A percentile compares a stretch with the other conserved stretches of the same genome.
These are phyloP conservation scores for Lolium perenne DNA, from an alignment of 176 grass and related monocot species.

Conservation along the genomic window DNA sequence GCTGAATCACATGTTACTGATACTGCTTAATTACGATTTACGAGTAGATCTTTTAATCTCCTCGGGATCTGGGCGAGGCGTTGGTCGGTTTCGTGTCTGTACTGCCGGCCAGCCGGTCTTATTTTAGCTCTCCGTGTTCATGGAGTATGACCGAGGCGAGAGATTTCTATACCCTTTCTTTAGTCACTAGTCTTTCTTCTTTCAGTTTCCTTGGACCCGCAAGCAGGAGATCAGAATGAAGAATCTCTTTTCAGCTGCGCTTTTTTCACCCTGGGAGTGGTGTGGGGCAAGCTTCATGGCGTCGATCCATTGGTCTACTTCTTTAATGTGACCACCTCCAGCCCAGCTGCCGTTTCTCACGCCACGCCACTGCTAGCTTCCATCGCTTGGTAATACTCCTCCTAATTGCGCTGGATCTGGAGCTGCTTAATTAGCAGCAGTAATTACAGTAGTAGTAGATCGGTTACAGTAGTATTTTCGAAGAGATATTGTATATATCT, in stretches of 20 bases:
- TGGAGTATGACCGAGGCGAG: not conserved
- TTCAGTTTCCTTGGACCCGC: not conserved
- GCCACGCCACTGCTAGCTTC: not conserved
- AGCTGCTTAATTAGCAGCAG: not conserved
- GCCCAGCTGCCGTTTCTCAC: not conserved
- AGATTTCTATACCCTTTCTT: constrained; percentile 10
- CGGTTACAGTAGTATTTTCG: not conserved
- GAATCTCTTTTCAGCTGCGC: constrained; percentile 23
- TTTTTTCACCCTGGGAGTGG: not conserved
- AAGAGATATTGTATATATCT: not conserved
- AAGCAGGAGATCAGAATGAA: not conserved
- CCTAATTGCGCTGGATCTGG: constrained; percentile 10
- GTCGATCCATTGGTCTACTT: constrained; percentile 5
- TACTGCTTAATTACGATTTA: not conserved
- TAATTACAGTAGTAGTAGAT: not conserved
- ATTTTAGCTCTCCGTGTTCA: constrained; percentile 19
- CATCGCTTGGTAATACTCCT: too few relatives aligned
- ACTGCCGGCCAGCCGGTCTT: not conserved
- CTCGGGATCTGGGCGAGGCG: constrained; percentile 9
- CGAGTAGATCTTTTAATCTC: not conserved
- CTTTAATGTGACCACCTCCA: not conserved
- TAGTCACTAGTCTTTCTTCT: not conserved
- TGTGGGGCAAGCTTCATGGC: too few relatives aligned
- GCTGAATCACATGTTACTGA: not conserved
- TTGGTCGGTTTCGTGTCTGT: not conserved